phyloP scores from a whole-genome alignment of 1,284 basidiomycete genomes.

The Lentinula novae-zelandiae region DNA sequence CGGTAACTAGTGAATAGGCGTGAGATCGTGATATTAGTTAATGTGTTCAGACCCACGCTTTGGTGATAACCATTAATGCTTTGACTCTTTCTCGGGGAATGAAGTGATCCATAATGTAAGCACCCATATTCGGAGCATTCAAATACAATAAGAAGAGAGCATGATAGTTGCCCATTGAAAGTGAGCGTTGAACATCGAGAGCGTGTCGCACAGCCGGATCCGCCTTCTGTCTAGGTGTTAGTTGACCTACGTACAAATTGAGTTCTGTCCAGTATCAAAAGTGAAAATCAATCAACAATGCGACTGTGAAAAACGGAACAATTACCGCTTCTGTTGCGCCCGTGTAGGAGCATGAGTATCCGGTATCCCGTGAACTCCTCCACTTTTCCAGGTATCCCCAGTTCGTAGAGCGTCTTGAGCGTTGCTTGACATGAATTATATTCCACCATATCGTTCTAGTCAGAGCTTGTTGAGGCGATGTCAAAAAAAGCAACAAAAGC shows the following conservation, averaged over 20 bases:
- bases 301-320: conserved; percentile 11
- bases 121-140: conserved; percentile 94
- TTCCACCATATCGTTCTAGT: conserved; percentile 93
- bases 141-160: conserved; percentile 85
- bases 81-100: conserved; percentile 88
- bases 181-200: conserved; percentile 81
- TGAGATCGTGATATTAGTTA: background rate
- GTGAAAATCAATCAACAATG: conserved; percentile 15
- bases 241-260: conserved; percentile 92
- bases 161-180: conserved; percentile 93
- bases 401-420: conserved; percentile 87
- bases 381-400: conserved; percentile 85
- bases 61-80: conserved; percentile 87
- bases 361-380: conserved; percentile 98
- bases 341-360: conserved; percentile 94
- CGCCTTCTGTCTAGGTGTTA: conserved; percentile 86
- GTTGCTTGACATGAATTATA: conserved; percentile 98
- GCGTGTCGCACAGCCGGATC: conserved; percentile 85
- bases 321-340: conserved; percentile 89
- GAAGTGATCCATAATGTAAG: conserved; percentile 99
- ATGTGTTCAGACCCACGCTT: conserved; percentile 62
- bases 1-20: conserved; percentile 59
- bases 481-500: conserved; percentile 23
- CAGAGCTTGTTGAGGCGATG: conserved; percentile 13
- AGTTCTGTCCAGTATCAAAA: conserved; percentile 59